phyloP scores from a whole-genome alignment of 2,329 filamentous ascomycete genomes.

The Stenocarpella maydis region DNA sequence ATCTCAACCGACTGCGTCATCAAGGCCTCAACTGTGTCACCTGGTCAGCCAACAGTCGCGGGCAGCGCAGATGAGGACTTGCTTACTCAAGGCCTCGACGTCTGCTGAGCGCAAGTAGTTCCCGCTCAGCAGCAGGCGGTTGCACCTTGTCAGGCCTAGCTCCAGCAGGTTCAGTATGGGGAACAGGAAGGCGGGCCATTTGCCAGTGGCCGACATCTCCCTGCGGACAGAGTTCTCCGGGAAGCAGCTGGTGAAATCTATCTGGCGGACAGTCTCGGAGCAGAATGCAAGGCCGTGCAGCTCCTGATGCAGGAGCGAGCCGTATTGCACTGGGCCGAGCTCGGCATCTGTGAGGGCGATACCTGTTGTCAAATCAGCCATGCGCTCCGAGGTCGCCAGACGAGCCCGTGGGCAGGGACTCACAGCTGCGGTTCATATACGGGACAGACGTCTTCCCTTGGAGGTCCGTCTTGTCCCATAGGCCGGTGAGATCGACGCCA shows the following conservation, averaged over 20 bases:
- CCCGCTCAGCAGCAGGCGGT: slow-evolving; percentile 59
- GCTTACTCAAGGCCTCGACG: slow-evolving; percentile 58
- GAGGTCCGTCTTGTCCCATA: slow-evolving; percentile 53
- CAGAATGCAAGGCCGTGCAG: slow-evolving; percentile 64
- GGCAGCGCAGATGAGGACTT: not conserved
- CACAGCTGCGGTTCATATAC: slow-evolving; percentile 62
- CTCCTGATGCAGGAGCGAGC: slow-evolving; percentile 62
- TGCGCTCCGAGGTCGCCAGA: slow-evolving; percentile 17
- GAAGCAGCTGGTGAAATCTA: slow-evolving; percentile 59
- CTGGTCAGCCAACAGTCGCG: slow-evolving; percentile 31
- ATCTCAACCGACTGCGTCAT: slow-evolving; percentile 48
- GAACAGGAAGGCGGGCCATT: slow-evolving; percentile 43
- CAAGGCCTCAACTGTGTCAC: slow-evolving; percentile 40
- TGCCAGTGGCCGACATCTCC: slow-evolving; percentile 25
- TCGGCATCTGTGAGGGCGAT: slow-evolving; percentile 58
- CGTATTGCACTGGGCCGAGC: slow-evolving; percentile 56
- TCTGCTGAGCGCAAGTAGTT: slow-evolving; percentile 57
- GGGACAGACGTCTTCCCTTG: slow-evolving; percentile 56
- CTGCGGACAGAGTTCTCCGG: slow-evolving; percentile 37
- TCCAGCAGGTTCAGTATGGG: slow-evolving; percentile 57
- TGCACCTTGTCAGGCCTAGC: slow-evolving; percentile 56
- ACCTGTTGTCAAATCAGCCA: slow-evolving; percentile 44
- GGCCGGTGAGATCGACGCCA: slow-evolving; percentile 57
- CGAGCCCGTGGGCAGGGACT: slow-evolving; percentile 32
- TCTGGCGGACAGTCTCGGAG: slow-evolving; percentile 62